Evolutionary conservation across 805 yeast genomes (phyloP).

Genomic region (Candida stauntonica): DNA sequence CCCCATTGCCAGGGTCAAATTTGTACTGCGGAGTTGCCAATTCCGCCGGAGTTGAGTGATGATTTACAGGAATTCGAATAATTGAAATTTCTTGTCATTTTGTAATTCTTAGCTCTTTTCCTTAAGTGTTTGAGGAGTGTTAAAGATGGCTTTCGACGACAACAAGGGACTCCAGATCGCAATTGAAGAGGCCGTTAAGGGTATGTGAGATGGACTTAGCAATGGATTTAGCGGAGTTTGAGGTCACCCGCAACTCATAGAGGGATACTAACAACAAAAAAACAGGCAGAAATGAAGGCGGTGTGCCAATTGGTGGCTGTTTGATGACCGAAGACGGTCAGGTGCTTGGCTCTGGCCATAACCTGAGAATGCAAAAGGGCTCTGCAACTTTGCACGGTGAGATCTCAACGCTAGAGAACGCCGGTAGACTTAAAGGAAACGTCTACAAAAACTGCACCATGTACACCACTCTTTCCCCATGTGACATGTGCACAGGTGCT

Average conservation of each 20-base stretch:
- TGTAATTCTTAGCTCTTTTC: too few species aligned
- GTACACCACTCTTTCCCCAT: slow-evolving; percentile 89
- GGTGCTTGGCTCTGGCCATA: slow-evolving; percentile 85
- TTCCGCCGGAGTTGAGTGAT: too few species aligned
- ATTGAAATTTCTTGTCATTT: too few species aligned
- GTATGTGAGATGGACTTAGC: slow-evolving; percentile 33
- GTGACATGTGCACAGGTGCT: slow-evolving; percentile 95
- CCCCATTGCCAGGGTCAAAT: too few species aligned
- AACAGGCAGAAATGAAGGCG: slow-evolving; percentile 59
- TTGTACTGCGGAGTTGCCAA: not conserved
- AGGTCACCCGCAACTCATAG: too few species aligned
- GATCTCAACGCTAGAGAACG: slow-evolving; percentile 81
- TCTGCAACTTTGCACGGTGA: slow-evolving; percentile 91
- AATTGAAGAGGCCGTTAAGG: slow-evolving; percentile 62
- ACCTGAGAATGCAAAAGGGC: slow-evolving; percentile 78
- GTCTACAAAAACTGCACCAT: slow-evolving; percentile 78
- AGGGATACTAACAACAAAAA: slow-evolving; percentile 1
- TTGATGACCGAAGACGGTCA: slow-evolving; percentile 71
- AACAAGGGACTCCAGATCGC: slow-evolving; percentile 63
- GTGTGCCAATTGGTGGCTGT: slow-evolving; percentile 85
- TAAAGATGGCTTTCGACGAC: slow-evolving; percentile 54
- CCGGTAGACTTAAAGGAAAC: slow-evolving; percentile 81
- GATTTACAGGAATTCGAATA: too few species aligned
- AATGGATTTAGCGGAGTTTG: too few species aligned
- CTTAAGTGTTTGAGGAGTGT: not conserved